Conservation (phyloP, 1,284 basidiomycete species). For the Apiotrichum siamense region DNA sequence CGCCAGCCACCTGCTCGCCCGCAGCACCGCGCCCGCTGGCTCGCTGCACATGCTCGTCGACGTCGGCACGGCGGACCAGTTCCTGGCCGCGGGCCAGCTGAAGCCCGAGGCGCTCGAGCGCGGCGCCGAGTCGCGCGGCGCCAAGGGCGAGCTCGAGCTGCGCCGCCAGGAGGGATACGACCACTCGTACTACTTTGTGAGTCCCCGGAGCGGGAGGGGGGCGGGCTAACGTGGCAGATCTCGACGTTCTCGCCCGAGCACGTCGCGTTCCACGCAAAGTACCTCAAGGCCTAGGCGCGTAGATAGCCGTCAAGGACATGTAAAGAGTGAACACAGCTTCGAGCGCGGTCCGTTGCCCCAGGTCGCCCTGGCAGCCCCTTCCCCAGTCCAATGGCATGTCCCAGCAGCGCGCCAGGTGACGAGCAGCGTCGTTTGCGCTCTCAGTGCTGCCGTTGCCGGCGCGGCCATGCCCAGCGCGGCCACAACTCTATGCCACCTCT, state of each 20-base stretch:
- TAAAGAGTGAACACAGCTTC: too few relatives aligned
- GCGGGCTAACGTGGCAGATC: conserved; percentile 48
- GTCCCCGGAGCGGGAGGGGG: conserved; percentile 36
- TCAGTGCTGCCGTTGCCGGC: too few relatives aligned
- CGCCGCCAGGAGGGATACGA: conserved; percentile 84
- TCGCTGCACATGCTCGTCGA: conserved; percentile 73
- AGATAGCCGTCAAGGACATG: too few relatives aligned
- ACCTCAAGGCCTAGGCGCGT: conserved; percentile 47
- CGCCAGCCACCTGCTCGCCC: conserved; percentile 74
- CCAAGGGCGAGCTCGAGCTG: conserved; percentile 70
- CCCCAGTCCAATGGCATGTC: too few relatives aligned
- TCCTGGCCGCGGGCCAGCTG: conserved; percentile 78
- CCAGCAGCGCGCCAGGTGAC: too few relatives aligned
- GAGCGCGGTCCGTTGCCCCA: too few relatives aligned
- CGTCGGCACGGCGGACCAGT: conserved; percentile 80
- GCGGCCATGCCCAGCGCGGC: too few relatives aligned
- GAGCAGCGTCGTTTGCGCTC: too few relatives aligned
- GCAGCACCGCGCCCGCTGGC: conserved; percentile 51
- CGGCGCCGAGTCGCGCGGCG: conserved; percentile 55
- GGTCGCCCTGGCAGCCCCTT: too few relatives aligned
- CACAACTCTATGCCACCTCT: too few relatives aligned
- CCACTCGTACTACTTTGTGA: conserved; percentile 82
- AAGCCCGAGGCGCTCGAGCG: conserved; percentile 81
- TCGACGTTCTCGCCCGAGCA: conserved; percentile 61
- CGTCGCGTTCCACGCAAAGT: conserved; percentile 50